Evolutionary conservation across 2,329 filamentous ascomycete species (phyloP).

Genomic region (Aspergillus intermedius): DNA sequence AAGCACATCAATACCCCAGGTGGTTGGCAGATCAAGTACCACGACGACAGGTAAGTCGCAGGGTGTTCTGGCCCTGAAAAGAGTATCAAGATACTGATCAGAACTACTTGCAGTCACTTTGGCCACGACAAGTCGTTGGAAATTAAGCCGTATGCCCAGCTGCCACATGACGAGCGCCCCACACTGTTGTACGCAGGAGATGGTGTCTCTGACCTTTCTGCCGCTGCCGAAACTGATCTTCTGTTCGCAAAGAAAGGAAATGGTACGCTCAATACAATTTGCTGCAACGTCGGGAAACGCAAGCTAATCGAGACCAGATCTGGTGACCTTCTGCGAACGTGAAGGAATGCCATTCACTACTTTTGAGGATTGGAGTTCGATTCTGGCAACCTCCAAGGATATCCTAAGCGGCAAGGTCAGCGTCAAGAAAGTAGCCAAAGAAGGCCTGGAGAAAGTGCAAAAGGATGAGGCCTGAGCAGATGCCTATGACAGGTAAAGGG

Average conservation of each 20-base stretch:
- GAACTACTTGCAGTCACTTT: slow-evolving; percentile 53
- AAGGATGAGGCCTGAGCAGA: slow-evolving; percentile 1
- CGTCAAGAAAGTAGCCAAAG: slow-evolving; percentile 61
- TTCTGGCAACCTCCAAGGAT: slow-evolving; percentile 67
- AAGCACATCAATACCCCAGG: slow-evolving; percentile 70
- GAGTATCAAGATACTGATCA: slow-evolving; percentile 4
- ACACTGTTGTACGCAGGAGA: slow-evolving; percentile 92
- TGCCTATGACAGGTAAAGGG: background rate
- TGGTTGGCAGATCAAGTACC: slow-evolving; percentile 84
- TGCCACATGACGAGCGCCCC: slow-evolving; percentile 63
- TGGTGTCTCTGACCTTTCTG: slow-evolving; percentile 85
- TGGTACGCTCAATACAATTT: slow-evolving; percentile 46
- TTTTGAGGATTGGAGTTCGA: slow-evolving; percentile 77
- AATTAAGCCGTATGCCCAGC: slow-evolving; percentile 70
- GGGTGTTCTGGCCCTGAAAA: too few relatives aligned
- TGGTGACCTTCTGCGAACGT: slow-evolving; percentile 78
- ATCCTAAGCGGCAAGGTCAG: slow-evolving; percentile 67
- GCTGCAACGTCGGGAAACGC: slow-evolving; percentile 5
- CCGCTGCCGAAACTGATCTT: slow-evolving; percentile 85
- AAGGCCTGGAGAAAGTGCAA: slow-evolving; percentile 28
- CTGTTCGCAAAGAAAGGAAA: slow-evolving; percentile 89
- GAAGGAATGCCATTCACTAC: slow-evolving; percentile 81
- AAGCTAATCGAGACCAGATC: slow-evolving; percentile 49
- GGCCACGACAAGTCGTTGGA: slow-evolving; percentile 97
- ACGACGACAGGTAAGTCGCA: slow-evolving; percentile 66